Percentiles rank a stretch among this genome's conserved stretches.
Conservation (phyloP, 176 grass and related monocot genomes). For the Musa acuminata region DNA sequence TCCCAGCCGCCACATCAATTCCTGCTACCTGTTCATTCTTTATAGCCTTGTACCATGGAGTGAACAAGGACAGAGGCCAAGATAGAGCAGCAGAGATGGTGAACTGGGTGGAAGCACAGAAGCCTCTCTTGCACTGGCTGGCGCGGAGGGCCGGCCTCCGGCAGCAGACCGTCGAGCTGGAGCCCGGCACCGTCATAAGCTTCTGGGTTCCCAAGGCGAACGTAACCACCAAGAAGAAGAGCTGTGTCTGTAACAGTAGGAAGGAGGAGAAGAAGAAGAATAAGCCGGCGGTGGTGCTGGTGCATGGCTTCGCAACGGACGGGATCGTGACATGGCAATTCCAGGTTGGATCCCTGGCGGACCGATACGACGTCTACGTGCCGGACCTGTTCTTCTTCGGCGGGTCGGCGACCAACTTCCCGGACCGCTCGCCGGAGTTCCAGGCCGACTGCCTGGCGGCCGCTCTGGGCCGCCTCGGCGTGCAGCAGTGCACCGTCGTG, state of each 20-base stretch:
- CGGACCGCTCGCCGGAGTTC: conserved; percentile 55
- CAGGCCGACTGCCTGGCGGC: conserved; percentile 57
- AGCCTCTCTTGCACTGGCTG: conserved; percentile 72
- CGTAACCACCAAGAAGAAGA: conserved; percentile 17
- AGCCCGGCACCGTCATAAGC: conserved; percentile 63
- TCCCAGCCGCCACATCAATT: too few relatives aligned
- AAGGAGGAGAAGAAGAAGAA: not conserved
- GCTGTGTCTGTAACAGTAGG: not conserved
- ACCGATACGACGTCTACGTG: conserved; percentile 87
- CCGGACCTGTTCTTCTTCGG: conserved; percentile 92
- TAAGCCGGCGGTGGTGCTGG: conserved; percentile 63
- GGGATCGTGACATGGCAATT: conserved; percentile 94
- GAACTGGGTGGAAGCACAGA: conserved; percentile 74
- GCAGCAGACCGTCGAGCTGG: conserved; percentile 61
- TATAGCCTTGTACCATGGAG: not conserved
- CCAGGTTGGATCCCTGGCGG: conserved; percentile 45
- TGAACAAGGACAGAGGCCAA: not conserved
- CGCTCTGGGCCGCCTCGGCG: conserved; percentile 44
- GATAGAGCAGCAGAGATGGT: conserved; percentile 32
- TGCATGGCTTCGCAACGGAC: conserved; percentile 84
- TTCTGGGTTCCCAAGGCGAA: conserved; percentile 84
- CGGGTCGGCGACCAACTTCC: conserved; percentile 41
- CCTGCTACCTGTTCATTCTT: too few relatives aligned
- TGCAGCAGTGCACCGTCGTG: conserved; percentile 56
- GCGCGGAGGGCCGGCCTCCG: conserved; percentile 47